A percentile compares a stretch with the other conserved stretches of the same genome.
Evolutionary conservation across 1,139 yeast species (phyloP).

Genomic region (Candida sojae): DNA sequence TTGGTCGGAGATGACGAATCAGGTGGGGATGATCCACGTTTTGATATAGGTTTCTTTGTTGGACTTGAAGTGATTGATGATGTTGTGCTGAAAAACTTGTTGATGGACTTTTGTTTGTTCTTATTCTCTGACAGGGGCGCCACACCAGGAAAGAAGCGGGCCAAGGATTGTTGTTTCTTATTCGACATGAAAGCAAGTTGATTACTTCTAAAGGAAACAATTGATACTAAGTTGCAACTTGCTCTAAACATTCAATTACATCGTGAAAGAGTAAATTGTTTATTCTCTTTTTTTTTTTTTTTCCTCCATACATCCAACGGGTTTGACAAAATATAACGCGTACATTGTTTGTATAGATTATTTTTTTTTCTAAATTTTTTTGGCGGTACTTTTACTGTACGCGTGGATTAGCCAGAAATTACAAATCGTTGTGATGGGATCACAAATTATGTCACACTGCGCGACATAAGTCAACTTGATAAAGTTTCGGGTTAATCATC

Average conservation of each 20-base stretch:
- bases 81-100: neutral
- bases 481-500: too few species aligned
- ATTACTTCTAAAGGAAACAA: neutral
- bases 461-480: too few species aligned
- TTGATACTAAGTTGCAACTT: neutral
- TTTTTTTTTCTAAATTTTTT: too few species aligned
- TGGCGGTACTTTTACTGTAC: too few species aligned
- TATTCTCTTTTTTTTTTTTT: neutral
- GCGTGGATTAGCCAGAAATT: too few species aligned
- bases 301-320: too few species aligned
- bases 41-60: constrained; percentile 4
- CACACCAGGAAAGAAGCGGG: constrained; percentile 32
- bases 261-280: neutral
- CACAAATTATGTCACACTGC: too few species aligned
- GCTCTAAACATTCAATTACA: neutral
- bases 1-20: constrained; percentile 9
- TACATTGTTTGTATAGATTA: too few species aligned
- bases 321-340: too few species aligned
- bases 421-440: too few species aligned
- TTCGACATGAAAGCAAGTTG: neutral
- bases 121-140: constrained; percentile 7
- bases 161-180: constrained; percentile 34
- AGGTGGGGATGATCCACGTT: constrained; percentile 4
- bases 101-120: constrained; percentile 1
- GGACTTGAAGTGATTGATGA: constrained; percentile 2